phyloP scores from a whole-genome alignment of 2,329 filamentous ascomycete genomes.

The Cercospora sojina region DNA sequence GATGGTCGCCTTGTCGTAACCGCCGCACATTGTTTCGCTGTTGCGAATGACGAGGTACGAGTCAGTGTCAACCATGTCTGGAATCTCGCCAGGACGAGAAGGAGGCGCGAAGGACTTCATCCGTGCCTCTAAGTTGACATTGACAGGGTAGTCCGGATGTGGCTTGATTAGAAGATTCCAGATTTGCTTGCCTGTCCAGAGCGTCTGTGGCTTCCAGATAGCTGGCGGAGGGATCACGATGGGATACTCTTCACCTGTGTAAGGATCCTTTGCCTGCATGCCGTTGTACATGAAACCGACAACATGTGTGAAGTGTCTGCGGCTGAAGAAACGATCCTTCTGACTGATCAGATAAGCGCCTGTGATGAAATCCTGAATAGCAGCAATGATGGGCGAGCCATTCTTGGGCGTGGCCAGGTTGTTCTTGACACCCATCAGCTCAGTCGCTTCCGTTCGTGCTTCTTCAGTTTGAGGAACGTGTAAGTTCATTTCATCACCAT shows the following conservation, averaged over 20 bases:
- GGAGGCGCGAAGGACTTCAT: constrained; percentile 76
- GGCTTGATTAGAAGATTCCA: constrained; percentile 91
- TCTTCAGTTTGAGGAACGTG: constrained; percentile 98
- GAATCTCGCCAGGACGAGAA: constrained; percentile 60
- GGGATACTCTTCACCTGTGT: constrained; percentile 53
- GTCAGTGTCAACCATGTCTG: constrained; percentile 73
- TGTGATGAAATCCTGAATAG: constrained; percentile 99
- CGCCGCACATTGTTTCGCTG: constrained; percentile 94
- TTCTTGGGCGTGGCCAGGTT: constrained; percentile 96
- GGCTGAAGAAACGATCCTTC: constrained; percentile 90
- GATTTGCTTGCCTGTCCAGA: constrained; percentile 97
- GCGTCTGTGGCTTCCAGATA: constrained; percentile 76
- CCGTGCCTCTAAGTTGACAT: constrained; percentile 89
- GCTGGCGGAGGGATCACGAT: constrained; percentile 85
- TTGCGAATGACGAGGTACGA: constrained; percentile 91
- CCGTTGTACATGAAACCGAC: constrained; percentile 92
- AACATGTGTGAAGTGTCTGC: constrained; percentile 82
- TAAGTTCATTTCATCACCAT: constrained; percentile 98
- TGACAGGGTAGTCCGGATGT: constrained; percentile 76
- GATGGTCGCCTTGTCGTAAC: constrained; percentile 98
- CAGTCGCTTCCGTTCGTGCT: constrained; percentile 89
- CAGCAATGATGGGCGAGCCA: constrained; percentile 94
- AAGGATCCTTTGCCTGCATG: constrained; percentile 51
- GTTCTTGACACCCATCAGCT: constrained; percentile 96
- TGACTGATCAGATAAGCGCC: constrained; percentile 86